Evolutionary conservation across 352 stramenopile species (phyloP), one percentile per base, ranked within the genome.

Genomic region (Phytopythium ostracodes): DNA sequence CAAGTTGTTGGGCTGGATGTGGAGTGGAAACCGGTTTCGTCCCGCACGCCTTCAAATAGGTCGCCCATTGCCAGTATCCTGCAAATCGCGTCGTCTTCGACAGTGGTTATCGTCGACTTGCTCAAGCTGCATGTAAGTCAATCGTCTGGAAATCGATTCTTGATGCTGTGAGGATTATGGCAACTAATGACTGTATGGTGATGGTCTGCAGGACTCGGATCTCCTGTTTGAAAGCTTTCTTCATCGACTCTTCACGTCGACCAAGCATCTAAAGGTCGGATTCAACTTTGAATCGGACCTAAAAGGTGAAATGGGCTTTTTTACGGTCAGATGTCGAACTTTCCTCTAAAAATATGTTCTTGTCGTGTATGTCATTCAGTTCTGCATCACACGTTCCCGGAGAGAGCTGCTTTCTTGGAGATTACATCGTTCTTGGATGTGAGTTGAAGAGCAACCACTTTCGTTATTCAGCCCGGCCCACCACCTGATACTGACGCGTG

Each of bases 261-360:
- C 50, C 2, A 18, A 47, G 17, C 65, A 75, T 44, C 43, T 91
- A n/a, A 88, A 88, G 62, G 42, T 88, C 15, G 79, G 81, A 5
- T 91, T 91, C 63, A 76, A 76, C 22, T 91, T 91, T 55, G 71
- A 85, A 24, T 84, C 81, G 1, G 81, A 91, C 46, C 64, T 91
- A 46, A 85, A 80, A 85, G 77, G 81, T 87, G 64, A 42, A 15
- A 27, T 27, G n/a, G 14, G 5, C 12, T 15, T 31, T 33, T 11
- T 0, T 18, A 12, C 11, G 12, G 7, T 14, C n/a, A 22, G 22
- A 25, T 2, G 4, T 29, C 11, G 22, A 27, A 17, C 42, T 15
- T 6, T 27, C 7, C 25, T 7, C 14, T 35, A 46, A 27, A 42
- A 8, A n/a, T 4, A 38, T 38, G 33, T 11, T 2, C 33, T 38